A percentile compares a stretch with the other conserved stretches of the same genome.
These are phyloP conservation scores for Escovopsis sp. DNA, from an alignment of 2,329 filamentous ascomycete genomes.

Conservation along the genomic window DNA sequence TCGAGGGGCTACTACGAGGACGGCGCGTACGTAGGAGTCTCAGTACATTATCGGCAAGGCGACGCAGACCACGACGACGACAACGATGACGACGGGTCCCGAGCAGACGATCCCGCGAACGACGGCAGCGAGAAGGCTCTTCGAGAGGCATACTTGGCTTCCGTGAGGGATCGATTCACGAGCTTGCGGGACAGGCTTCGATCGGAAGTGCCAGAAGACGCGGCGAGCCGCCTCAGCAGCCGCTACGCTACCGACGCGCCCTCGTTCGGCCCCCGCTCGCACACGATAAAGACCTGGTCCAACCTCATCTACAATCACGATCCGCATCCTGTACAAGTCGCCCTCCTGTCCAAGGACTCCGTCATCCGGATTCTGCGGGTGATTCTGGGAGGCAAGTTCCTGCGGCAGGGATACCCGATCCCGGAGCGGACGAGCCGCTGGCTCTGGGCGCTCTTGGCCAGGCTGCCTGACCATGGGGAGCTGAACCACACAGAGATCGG, in stretches of 20 bases:
- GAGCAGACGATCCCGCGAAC: slow-evolving; percentile 13
- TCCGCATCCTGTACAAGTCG: slow-evolving; percentile 44
- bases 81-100: slow-evolving; percentile 14
- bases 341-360: slow-evolving; percentile 50
- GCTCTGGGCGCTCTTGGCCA: slow-evolving; percentile 72
- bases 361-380: slow-evolving; percentile 54
- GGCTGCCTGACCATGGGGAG: slow-evolving; percentile 59
- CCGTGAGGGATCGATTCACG: slow-evolving; percentile 50
- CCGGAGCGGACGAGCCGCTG: slow-evolving; percentile 59
- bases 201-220: slow-evolving; percentile 35
- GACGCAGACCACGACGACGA: slow-evolving; percentile 15
- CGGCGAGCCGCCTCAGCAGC: slow-evolving; percentile 36
- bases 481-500: slow-evolving; percentile 63
- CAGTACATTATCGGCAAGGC: slow-evolving; percentile 18
- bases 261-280: slow-evolving; percentile 34
- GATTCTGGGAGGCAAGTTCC: slow-evolving; percentile 48
- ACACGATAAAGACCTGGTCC: slow-evolving; percentile 37
- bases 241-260: slow-evolving; percentile 42
- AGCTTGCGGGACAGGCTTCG: slow-evolving; percentile 49
- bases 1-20: slow-evolving; percentile 56
- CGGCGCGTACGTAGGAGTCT: slow-evolving; percentile 58
- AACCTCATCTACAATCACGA: slow-evolving; percentile 36
- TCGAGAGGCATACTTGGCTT: slow-evolving; percentile 51
- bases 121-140: slow-evolving; percentile 25
- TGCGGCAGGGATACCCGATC: slow-evolving; percentile 43